Base-by-base conservation (phyloP, 768 basidiomycete genomes). In the Psilocybe subaeruginosa region DNA sequence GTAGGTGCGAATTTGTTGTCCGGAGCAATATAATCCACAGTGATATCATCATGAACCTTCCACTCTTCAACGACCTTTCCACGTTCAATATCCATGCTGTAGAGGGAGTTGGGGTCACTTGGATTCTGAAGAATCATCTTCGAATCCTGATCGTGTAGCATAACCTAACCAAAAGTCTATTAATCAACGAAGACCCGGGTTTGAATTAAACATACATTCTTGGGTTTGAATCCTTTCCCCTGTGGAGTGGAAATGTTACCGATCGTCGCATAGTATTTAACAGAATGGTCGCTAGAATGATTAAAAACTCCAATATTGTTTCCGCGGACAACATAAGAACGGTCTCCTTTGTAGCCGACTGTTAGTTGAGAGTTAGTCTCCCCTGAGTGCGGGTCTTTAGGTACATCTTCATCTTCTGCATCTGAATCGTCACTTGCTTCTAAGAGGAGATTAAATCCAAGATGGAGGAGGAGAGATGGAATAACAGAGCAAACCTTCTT, bases 31-130 rank as follows among this genome's bases (percentile, higher is more conserved):
- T 97, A 90, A 73, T 91, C 84, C 64, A 99, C 92, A 14, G 82
- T 79, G 64, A 99, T 80, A 69, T 90, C 82, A 37, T 98, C 94
- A 71, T 95, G 90, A n/a, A 99, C 88, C 72, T 95, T 97, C 95
- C 95, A 98, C 73, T 99, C 97, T 72, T 99, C 97, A 19, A 99
- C 94, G 30, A 99, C 88, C 76, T 97, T 97, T 46, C 94, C 97
- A 27, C 88, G 88, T 74, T 97, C 91, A 63, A 99, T 85, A 76
- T 99, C 97, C 84, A 99, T 87, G 64, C 82, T 87, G 77, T 87
- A 97, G 46, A 99, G 77, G 0, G 95, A 89, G 68, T 93, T 86
- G 3, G 90, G 88, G 41, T 94, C 86, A 41, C 76, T 72, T 3
- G 93, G 88, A 70, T 97, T 91, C 85, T 93, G 92, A 58, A 99